Conservation (phyloP, 345 rosid genomes). For the Euclidium syriacum region DNA sequence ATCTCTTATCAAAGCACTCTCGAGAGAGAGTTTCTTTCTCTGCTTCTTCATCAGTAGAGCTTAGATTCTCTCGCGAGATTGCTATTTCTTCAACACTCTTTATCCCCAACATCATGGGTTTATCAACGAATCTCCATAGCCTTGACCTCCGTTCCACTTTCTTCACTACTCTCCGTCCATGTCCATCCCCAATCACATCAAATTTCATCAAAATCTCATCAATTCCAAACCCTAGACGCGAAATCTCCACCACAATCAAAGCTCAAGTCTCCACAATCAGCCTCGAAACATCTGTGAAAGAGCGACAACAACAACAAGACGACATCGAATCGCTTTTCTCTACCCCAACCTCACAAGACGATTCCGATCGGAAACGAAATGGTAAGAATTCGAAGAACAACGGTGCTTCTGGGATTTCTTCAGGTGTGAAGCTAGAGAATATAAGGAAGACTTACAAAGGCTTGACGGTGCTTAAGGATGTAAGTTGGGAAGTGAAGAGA, state of each 20-base stretch:
- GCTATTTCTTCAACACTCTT: not conserved
- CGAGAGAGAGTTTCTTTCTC: slow-evolving; percentile 17
- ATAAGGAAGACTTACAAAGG: slow-evolving; percentile 80
- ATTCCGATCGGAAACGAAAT: slow-evolving; percentile 32
- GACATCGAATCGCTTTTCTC: slow-evolving; percentile 79
- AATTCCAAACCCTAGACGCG: slow-evolving; percentile 23
- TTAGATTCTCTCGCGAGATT: slow-evolving; percentile 14
- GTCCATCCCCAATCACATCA: slow-evolving; percentile 24
- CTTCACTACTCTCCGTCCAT: slow-evolving; percentile 41
- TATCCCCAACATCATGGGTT: slow-evolving; percentile 42
- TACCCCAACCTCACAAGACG: slow-evolving; percentile 19
- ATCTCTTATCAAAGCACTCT: slow-evolving; percentile 5
- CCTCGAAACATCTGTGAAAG: slow-evolving; percentile 43
- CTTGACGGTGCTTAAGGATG: slow-evolving; percentile 70
- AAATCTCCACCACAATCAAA: slow-evolving; percentile 20
- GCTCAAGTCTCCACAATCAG: slow-evolving; percentile 50
- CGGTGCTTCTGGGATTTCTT: slow-evolving; percentile 76
- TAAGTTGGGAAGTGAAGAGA: slow-evolving; percentile 86
- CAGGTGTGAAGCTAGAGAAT: slow-evolving; percentile 83
- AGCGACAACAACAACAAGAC: slow-evolving; percentile 29
- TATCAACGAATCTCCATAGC: slow-evolving; percentile 54
- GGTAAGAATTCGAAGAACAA: slow-evolving; percentile 31
- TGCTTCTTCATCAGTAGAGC: slow-evolving; percentile 14
- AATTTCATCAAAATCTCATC: slow-evolving; percentile 31
- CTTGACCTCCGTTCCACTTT: slow-evolving; percentile 55